Conservation (phyloP, 148 eudicot species). For the Salicornia ramosissima region DNA sequence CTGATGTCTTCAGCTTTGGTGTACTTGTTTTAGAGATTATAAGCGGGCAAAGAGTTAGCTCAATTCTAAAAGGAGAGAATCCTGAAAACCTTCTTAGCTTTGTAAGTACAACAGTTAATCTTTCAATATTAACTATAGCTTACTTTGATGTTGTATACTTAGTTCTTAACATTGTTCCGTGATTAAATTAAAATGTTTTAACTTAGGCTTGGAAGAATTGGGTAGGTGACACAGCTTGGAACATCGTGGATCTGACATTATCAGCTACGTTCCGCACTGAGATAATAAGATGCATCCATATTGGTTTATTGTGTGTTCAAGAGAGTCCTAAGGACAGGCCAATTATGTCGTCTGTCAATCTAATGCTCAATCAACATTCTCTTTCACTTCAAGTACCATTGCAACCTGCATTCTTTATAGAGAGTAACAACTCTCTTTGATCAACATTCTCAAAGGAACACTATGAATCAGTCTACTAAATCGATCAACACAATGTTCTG, state of each 20-base stretch:
- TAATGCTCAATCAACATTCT: slow-evolving; percentile 38
- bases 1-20: slow-evolving; percentile 41
- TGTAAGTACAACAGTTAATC: slow-evolving; percentile 19
- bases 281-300: slow-evolving; percentile 41
- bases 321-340: slow-evolving; percentile 36
- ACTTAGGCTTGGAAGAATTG: slow-evolving; percentile 24
- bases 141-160: background rate
- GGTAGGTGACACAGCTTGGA: slow-evolving; percentile 17
- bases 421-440: too few relatives aligned
- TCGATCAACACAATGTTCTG: background rate
- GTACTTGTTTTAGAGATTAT: slow-evolving; percentile 39
- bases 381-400: slow-evolving; percentile 23
- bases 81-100: slow-evolving; percentile 28
- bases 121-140: too few relatives aligned
- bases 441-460: background rate
- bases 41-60: slow-evolving; percentile 27
- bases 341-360: slow-evolving; percentile 36
- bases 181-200: background rate
- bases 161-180: background rate
- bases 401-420: slow-evolving; percentile 25
- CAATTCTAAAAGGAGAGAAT: slow-evolving; percentile 17
- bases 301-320: slow-evolving; percentile 47
- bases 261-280: slow-evolving; percentile 20
- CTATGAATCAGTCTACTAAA: slow-evolving; percentile 2
- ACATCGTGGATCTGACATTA: slow-evolving; percentile 17